Evolutionary conservation across 768 basidiomycete genomes (phyloP).

Genomic region (Paxillus ammoniavirescens): DNA sequence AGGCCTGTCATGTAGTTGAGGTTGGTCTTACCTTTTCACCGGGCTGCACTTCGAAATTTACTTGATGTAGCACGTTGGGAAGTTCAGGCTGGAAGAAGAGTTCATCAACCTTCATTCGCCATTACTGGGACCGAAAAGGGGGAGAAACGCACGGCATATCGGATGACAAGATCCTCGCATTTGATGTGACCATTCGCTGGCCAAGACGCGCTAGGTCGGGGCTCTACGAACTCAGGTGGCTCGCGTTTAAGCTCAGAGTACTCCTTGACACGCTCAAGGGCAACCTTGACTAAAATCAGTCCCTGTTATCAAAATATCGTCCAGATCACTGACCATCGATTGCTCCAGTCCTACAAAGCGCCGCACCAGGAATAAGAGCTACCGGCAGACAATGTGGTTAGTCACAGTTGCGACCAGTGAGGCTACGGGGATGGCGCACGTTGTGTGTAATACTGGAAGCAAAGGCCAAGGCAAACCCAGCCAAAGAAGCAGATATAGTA

Average conservation of each 20-base stretch:
- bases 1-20: not conserved
- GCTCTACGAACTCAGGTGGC: slow-evolving; percentile 82
- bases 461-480: slow-evolving; percentile 86
- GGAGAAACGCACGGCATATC: slow-evolving; percentile 60
- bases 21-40: slow-evolving; percentile 63
- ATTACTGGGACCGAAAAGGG: slow-evolving; percentile 2
- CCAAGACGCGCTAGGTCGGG: slow-evolving; percentile 80
- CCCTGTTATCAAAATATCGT: not conserved
- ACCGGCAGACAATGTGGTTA: slow-evolving; percentile 17
- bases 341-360: slow-evolving; percentile 89
- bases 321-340: slow-evolving; percentile 65
- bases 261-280: slow-evolving; percentile 88
- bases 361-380: slow-evolving; percentile 69
- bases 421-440: slow-evolving; percentile 28
- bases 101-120: not conserved
- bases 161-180: slow-evolving; percentile 73
- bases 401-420: not conserved
- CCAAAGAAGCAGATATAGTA: slow-evolving; percentile 73
- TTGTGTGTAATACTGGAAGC: slow-evolving; percentile 74
- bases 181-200: slow-evolving; percentile 67
- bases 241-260: slow-evolving; percentile 80
- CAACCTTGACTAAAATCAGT: slow-evolving; percentile 48
- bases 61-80: slow-evolving; percentile 77
- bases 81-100: slow-evolving; percentile 63
- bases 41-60: slow-evolving; percentile 71